Percentiles rank a stretch among this genome's conserved stretches.
Evolutionary conservation across 2,329 filamentous ascomycete species (phyloP).

Genomic region (Fusarium citri): DNA sequence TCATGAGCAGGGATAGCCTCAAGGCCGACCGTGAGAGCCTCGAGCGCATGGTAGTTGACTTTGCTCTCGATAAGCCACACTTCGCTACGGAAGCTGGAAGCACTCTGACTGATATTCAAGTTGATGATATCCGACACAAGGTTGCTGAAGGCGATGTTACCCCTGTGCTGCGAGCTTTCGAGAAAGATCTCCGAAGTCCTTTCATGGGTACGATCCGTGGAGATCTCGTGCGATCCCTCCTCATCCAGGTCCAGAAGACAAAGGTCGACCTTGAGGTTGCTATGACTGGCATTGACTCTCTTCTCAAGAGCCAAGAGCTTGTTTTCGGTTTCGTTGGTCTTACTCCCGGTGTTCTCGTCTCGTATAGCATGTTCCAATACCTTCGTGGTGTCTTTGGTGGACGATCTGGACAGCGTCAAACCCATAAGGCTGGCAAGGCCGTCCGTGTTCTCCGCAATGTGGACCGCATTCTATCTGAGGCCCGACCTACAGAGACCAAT

Average conservation of each 20-base stretch:
- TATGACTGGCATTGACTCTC: conserved; percentile 92
- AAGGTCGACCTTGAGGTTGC: conserved; percentile 98
- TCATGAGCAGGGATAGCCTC: conserved; percentile 94
- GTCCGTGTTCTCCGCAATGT: conserved; percentile 87
- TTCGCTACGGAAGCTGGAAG: conserved; percentile 60
- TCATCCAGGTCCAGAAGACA: conserved; percentile 98
- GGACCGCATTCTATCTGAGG: conserved; percentile 79
- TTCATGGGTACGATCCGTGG: conserved; percentile 85
- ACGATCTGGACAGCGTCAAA: conserved; percentile 74
- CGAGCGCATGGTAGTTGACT: conserved; percentile 98
- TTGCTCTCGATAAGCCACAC: conserved; percentile 84
- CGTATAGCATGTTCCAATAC: conserved; percentile 79
- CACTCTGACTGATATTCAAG: conserved; percentile 73
- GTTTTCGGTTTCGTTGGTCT: conserved; percentile 98
- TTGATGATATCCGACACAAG: conserved; percentile 79
- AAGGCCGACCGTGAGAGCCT: conserved; percentile 90
- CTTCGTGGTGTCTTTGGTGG: conserved; percentile 75
- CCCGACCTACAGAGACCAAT: conserved; percentile 75
- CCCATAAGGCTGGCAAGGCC: conserved; percentile 75
- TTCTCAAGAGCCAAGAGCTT: conserved; percentile 95
- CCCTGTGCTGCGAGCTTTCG: conserved; percentile 89
- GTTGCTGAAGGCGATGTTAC: conserved; percentile 94
- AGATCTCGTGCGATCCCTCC: conserved; percentile 86
- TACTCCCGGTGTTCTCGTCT: conserved; percentile 91
- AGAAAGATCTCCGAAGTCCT: conserved; percentile 85